These are phyloP conservation scores for Hypoxylon fuscum DNA, from an alignment of 495 filamentous ascomycete species.

Conservation along the genomic window DNA sequence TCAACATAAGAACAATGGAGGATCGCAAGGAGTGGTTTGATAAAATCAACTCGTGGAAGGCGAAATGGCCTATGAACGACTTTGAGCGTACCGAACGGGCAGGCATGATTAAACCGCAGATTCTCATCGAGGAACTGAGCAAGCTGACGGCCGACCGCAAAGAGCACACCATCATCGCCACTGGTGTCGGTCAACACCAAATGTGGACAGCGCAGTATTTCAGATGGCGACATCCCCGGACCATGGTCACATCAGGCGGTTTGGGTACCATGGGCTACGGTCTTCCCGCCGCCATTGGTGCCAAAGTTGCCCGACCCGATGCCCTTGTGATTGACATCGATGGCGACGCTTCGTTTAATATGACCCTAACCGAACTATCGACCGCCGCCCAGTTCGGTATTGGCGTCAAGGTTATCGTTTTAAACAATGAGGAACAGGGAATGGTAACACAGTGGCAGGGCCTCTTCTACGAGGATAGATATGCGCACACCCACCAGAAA, in stretches of 20 bases:
- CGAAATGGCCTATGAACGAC: constrained; percentile 75
- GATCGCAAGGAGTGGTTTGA: constrained; percentile 85
- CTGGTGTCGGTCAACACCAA: constrained; percentile 94
- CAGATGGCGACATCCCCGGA: constrained; percentile 85
- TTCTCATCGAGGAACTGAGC: constrained; percentile 82
- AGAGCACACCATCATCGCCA: constrained; percentile 83
- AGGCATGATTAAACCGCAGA: constrained; percentile 88
- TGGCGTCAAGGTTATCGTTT: constrained; percentile 86
- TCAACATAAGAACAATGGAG: constrained; percentile 63
- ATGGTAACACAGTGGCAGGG: constrained; percentile 99
- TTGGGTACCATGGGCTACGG: constrained; percentile 97
- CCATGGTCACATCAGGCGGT: constrained; percentile 91
- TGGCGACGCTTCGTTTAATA: constrained; percentile 95
- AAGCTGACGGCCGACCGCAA: constrained; percentile 77
- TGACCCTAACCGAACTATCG: constrained; percentile 93
- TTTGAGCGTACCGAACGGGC: constrained; percentile 76
- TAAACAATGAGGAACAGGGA: constrained; percentile 97
- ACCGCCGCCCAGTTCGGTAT: constrained; percentile 93
- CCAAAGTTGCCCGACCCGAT: constrained; percentile 88
- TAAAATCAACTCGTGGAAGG: constrained; percentile 90
- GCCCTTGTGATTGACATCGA: constrained; percentile 92
- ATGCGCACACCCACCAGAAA: constrained; percentile 88
- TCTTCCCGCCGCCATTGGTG: constrained; percentile 90
- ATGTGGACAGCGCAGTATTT: constrained; percentile 98
- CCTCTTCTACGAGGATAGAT: constrained; percentile 91